A percentile compares a stretch with the other conserved stretches of the same genome.
Evolutionary conservation across 805 yeast genomes (phyloP).

Genomic region (Brettanomyces naardenensis): DNA sequence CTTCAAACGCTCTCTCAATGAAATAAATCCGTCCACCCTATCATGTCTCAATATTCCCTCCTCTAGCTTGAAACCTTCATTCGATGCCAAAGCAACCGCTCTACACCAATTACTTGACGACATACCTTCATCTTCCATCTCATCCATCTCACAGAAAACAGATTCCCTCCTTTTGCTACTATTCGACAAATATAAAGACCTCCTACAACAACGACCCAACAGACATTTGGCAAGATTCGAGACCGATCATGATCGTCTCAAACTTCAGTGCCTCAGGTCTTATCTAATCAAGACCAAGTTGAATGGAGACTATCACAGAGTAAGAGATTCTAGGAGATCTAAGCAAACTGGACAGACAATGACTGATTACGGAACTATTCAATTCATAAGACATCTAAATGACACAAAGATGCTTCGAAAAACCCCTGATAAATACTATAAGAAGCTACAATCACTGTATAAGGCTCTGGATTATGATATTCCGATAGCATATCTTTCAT

Average conservation of each 20-base stretch:
- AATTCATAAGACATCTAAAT: neutral
- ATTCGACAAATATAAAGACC: neutral
- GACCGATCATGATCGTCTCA: neutral
- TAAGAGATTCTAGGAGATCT: neutral
- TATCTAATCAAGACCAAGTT: conserved; percentile 1
- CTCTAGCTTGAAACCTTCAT: too few relatives aligned
- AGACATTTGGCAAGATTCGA: neutral
- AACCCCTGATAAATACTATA: neutral
- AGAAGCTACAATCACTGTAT: neutral
- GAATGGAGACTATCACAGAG: neutral
- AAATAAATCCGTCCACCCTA: neutral
- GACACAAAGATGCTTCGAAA: neutral
- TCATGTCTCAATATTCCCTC: neutral
- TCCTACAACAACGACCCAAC: neutral
- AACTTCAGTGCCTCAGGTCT: neutral
- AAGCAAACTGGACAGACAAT: neutral
- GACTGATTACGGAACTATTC: conserved; percentile 1
- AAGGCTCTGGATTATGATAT: neutral
- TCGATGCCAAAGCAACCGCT: too few relatives aligned
- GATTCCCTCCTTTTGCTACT: neutral
- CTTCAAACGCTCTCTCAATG: neutral
- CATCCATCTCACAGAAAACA: neutral
- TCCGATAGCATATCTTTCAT: neutral
- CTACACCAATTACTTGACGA: too few relatives aligned
- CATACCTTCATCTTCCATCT: too few relatives aligned